Base-by-base conservation (phyloP, 202 grass and related monocot genomes). In the Musa balbisiana region DNA sequence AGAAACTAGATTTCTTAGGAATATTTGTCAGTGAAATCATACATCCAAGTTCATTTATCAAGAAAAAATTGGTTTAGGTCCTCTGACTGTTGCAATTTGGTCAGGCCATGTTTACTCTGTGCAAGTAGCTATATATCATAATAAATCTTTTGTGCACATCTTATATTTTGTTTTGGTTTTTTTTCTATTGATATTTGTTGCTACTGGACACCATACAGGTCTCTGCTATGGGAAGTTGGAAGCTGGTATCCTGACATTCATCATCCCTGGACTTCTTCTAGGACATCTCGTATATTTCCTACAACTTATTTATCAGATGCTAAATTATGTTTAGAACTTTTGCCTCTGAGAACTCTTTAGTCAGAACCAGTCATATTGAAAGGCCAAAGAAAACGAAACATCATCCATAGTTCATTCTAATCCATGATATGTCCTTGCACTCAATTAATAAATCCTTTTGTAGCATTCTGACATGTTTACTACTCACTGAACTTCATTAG, bases 201-300 rank as follows among this genome's bases (percentile, higher is more conserved):
- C 11, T 55, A 55, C 51, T 55, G 12, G 27, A 19, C 15, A 29
- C 53, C 22, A 11, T 0, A 10, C 81, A 97, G 94, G 94, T 52
- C 86, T 97, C 29, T 97, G 94, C 78, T 97, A 93, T 25, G 94
- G 94, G 3, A 96, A 97, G 79, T 13, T 93, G 51, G 94, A 97
- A 83, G 94, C 90, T 75, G 90, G 90, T 0, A 78, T 93, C 73
- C 79, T 97, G 51, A 97, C 94, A 2, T 97, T 97, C 81, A 80
- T 97, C 16, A 97, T 97, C 72, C 93, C 93, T 10, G 87, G 83
- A 15, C 84, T 97, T 79, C 90, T 97, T 83, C 90, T 97, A 2
- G 93, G 93, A 8, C 93, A 97, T 87, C 78, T 97, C 83, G 93
- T 97, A 89, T 79, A 69, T 79, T 58, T 54, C 59, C n/a, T 22